Conservation (phyloP, 345 rosid species). For the Acer campestre region DNA sequence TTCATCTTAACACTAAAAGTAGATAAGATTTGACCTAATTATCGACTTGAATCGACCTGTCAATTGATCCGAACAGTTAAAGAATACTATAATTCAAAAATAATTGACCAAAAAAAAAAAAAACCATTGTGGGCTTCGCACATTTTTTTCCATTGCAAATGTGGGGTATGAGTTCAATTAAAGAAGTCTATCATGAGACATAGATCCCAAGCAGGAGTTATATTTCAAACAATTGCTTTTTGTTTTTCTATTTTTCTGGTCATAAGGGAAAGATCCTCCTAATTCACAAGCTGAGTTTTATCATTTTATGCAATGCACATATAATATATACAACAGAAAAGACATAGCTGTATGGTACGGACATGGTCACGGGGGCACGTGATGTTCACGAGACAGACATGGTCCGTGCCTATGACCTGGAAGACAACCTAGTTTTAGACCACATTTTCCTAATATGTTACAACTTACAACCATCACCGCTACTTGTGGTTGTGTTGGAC, state of each 20-base stretch:
- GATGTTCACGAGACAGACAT: slow-evolving; percentile 41
- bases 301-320: neutral
- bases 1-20: neutral
- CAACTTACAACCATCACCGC: slow-evolving; percentile 12
- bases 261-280: slow-evolving; percentile 7
- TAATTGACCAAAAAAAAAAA: neutral
- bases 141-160: neutral
- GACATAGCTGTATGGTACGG: slow-evolving; percentile 31
- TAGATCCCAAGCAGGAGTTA: neutral
- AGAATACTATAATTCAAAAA: neutral
- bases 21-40: neutral
- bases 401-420: slow-evolving; percentile 41
- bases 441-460: slow-evolving; percentile 26
- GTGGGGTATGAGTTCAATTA: neutral
- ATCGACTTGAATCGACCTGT: neutral
- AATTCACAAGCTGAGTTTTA: neutral
- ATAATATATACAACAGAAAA: slow-evolving; percentile 7
- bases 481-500: slow-evolving; percentile 14
- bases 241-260: neutral
- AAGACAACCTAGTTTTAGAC: slow-evolving; percentile 38
- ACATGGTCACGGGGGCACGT: slow-evolving; percentile 31
- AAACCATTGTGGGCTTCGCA: neutral
- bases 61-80: neutral
- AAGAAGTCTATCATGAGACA: neutral
- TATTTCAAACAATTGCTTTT: neutral